Evolutionary conservation across 192 early-diverging fungal genomes (phyloP), one percentile per base, ranked within the genome.

Genomic region (Backusella parvicylindrica): DNA sequence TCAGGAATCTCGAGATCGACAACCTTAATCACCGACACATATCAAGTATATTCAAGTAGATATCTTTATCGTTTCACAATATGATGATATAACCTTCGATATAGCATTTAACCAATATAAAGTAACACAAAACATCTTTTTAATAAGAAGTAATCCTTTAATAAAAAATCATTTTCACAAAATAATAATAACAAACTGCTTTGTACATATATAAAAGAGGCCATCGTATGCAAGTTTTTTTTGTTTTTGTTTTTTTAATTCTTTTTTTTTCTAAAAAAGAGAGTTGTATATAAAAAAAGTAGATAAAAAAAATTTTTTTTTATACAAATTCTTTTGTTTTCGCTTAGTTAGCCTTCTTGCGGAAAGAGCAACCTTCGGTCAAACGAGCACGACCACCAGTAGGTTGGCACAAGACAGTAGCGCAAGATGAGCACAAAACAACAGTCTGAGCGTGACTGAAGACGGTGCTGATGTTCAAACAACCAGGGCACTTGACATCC

Each of bases 401-500:
- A 80, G 98, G 98, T 88, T 98, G 97, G 88, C 95, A 97, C 80
- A 99, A 92, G 76, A 99, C 97, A 80, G 95, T 96, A 77, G 93
- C 89, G 90, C 98, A 99, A 76, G 92, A 91, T 74, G 90, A 86
- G 92, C 98, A 99, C 72, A 97, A 83, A 72, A 99, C 98, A 66
- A 99, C 98, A 77, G 96, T 96, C 86, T 99, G 97, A 82, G 97
- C 96, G 88, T 99, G 97, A 85, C 91, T 93, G 93, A 99, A 99
- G 81, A 99, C 96, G 80, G 96, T 98, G 86, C 96, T 98, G 87
- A 99, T 97, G 84, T 93, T 90, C 85, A 94, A 92, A 91, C 97
- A 98, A 68, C 70, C 93, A 71, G 93, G 85, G 89, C 96, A 97
- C 88, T 97, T 97, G 76, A 98, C 96, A 79, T 98, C 97, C 96